Base-by-base conservation (phyloP, 306 rosid species). In the Glycine tomentella region DNA sequence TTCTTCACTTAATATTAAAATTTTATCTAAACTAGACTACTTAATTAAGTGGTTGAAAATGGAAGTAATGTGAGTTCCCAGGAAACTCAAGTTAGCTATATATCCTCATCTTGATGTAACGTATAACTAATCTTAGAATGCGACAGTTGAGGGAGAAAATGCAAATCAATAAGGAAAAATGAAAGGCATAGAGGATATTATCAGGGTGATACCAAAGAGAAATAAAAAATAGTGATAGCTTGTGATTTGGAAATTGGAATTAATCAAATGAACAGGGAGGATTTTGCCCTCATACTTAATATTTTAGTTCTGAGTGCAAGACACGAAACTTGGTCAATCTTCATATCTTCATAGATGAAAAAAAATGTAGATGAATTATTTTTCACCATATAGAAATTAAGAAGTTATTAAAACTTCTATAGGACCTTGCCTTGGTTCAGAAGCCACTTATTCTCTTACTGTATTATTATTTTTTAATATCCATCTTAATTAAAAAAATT, bases 91-190 rank as follows among this genome's bases (percentile, higher is more conserved):
- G 34, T 73, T 13, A 56, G 46, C 20, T 5, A 17, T 5, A 33
- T 34, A 2, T 55, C 77, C 40, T 15, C 25, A 45, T 45, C 8
- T 16, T 75, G 72, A 76, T 68, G 62, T 69, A 38, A 58, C 45
- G 77, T 68, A 14, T 46, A 75, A 75, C 40, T 4, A 36, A 36
- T 3, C 40, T 36, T 5, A 45, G 7, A 44, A 12, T 1, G 31
- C 31, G 25, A 20, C 33, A 34, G 46, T 75, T 59, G 46, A 8
- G 45, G 10, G 6, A 48, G 45, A 48, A 1, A 62, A 45, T 17
- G 68, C 46, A 6, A 61, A 75, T 61, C 5, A 46, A 11, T 25
- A 48, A 75, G 14, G 15, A 33, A 31, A 62, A 62, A 45, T 58
- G 15, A 61, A 62, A 58, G 45, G 14, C 31, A 40, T 75, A 1